Evolutionary conservation across 768 basidiomycete species (phyloP).

Genomic region (Rhodotorula taiwanensis): DNA sequence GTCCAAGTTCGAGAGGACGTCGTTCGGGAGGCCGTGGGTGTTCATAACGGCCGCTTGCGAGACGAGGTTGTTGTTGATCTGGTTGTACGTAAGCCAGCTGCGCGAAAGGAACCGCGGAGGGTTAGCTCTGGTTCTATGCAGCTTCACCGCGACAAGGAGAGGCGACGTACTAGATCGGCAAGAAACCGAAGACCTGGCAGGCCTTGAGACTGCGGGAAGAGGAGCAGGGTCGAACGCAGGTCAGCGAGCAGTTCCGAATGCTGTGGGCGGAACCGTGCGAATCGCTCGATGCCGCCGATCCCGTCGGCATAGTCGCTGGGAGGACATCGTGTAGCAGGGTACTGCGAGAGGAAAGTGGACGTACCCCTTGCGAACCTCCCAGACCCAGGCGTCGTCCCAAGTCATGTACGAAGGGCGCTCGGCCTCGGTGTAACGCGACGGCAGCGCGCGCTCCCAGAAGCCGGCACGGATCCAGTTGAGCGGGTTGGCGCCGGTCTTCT

Average conservation of each 20-base stretch:
- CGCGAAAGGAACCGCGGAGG: too few species aligned
- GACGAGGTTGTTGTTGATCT: constrained; percentile 41
- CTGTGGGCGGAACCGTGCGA: too few species aligned
- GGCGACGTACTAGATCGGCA: constrained; percentile 38
- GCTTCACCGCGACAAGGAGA: too few species aligned
- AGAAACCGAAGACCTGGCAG: constrained; percentile 43
- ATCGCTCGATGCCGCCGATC: too few species aligned
- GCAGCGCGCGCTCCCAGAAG: constrained; percentile 40
- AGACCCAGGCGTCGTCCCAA: constrained; percentile 41
- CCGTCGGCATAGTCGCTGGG: too few species aligned
- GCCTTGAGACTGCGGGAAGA: constrained; percentile 45
- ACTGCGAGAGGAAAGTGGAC: too few species aligned
- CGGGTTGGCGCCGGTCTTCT: constrained; percentile 13
- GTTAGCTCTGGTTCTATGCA: constrained; percentile 17
- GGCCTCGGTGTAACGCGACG: constrained; percentile 18
- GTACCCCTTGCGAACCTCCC: constrained; percentile 42
- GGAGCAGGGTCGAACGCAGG: too few species aligned
- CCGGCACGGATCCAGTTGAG: constrained; percentile 15
- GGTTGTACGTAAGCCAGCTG: constrained; percentile 16
- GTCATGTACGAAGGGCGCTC: constrained; percentile 40
- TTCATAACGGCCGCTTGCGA: constrained; percentile 42
- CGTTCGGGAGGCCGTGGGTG: constrained; percentile 42
- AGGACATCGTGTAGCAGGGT: too few species aligned
- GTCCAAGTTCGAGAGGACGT: constrained; percentile 43
- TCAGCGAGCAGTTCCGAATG: too few species aligned